phyloP scores from a whole-genome alignment of 495 filamentous ascomycete genomes.

The Podospora comata region DNA sequence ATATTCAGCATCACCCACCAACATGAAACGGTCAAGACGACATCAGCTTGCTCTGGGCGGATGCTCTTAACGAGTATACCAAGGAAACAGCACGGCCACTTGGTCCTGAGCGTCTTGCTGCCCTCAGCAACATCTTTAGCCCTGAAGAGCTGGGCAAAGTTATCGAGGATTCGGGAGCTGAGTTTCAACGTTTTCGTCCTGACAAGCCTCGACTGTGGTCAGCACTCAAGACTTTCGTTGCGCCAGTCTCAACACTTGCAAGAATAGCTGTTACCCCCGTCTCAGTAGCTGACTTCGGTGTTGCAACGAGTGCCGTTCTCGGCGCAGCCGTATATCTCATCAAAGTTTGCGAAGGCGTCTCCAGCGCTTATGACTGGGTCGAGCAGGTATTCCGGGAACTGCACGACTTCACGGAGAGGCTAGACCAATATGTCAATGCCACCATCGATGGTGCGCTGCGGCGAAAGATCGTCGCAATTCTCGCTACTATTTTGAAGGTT shows the following conservation, averaged over 20 bases:
- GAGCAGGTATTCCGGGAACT: slow-evolving; percentile 20
- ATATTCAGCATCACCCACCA: background rate
- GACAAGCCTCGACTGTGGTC: background rate
- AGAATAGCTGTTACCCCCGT: background rate
- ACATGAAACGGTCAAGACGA: background rate
- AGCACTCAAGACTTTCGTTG: background rate
- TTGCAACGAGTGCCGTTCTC: background rate
- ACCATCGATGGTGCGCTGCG: background rate
- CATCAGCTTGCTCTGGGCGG: background rate
- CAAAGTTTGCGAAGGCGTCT: slow-evolving; percentile 16
- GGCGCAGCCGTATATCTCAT: slow-evolving; percentile 3
- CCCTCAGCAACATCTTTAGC: background rate
- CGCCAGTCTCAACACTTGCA: background rate
- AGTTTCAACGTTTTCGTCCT: background rate
- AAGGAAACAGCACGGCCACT: background rate
- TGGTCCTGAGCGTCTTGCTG: background rate
- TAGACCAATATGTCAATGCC: background rate
- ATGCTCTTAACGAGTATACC: background rate
- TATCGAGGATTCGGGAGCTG: background rate
- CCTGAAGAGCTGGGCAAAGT: background rate
- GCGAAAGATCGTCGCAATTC: background rate
- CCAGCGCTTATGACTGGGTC: slow-evolving; percentile 19
- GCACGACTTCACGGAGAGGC: slow-evolving; percentile 15
- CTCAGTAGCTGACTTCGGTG: background rate
- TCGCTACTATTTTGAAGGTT: background rate